phyloP scores from a whole-genome alignment of 2,329 filamentous ascomycete genomes.

The Penicillium sp. region DNA sequence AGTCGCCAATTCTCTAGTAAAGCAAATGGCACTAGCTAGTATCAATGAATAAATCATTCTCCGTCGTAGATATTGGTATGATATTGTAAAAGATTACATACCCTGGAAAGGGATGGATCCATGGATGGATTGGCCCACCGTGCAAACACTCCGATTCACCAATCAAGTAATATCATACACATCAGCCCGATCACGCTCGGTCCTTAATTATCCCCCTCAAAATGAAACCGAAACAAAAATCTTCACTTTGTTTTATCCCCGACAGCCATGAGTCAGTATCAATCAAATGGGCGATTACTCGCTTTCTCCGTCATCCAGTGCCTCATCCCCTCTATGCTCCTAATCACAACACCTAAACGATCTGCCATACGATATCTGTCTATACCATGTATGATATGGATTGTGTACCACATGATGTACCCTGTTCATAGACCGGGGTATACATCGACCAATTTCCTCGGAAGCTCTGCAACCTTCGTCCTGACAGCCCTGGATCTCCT shows the following conservation, averaged over 20 bases:
- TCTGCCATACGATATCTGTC: constrained; percentile 13
- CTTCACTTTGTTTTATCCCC: background rate
- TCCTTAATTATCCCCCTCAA: background rate
- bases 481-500: constrained; percentile 13
- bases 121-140: too few species aligned
- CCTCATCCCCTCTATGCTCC: constrained; percentile 4
- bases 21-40: background rate
- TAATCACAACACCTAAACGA: constrained; percentile 9
- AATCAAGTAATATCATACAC: background rate
- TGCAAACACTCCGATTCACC: background rate
- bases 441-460: background rate
- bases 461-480: background rate
- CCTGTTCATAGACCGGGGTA: background rate
- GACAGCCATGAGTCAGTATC: background rate
- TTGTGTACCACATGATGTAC: constrained; percentile 1
- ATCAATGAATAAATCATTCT: background rate
- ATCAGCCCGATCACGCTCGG: too few species aligned
- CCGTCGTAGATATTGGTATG: too few species aligned
- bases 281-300: background rate
- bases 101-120: background rate
- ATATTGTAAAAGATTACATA: too few species aligned
- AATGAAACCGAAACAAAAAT: background rate
- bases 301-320: background rate
- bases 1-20: background rate
- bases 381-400: constrained; percentile 9